phyloP scores from a whole-genome alignment of 495 filamentous ascomycete species.

The Jackrogersella minutella region DNA sequence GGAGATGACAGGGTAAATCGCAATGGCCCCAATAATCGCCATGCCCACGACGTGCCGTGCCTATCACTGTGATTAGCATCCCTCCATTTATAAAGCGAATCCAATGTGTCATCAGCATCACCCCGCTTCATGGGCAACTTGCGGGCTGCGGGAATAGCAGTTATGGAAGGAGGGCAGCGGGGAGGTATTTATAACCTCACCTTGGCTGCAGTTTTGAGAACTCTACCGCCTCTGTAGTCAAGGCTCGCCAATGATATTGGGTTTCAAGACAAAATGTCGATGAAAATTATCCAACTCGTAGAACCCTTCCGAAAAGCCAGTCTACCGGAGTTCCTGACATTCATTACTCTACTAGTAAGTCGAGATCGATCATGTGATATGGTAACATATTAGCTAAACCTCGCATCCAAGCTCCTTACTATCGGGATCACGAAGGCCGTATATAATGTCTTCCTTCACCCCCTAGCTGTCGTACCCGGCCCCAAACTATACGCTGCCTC shows the following conservation, averaged over 20 bases:
- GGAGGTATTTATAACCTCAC: constrained; percentile 14
- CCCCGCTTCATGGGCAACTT: constrained; percentile 20
- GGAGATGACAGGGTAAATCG: constrained; percentile 5
- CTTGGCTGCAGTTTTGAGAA: background rate
- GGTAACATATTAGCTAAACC: constrained; percentile 9
- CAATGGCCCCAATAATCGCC: constrained; percentile 1
- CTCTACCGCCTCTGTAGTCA: background rate
- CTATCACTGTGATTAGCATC: constrained; percentile 20
- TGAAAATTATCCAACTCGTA: background rate
- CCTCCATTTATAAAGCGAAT: background rate
- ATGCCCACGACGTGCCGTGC: background rate
- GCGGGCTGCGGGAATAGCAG: background rate
- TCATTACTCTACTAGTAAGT: constrained; percentile 26
- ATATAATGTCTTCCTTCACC: constrained; percentile 54
- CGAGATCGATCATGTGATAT: background rate
- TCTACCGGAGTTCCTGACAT: constrained; percentile 14
- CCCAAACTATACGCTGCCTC: constrained; percentile 44
- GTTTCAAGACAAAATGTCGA: constrained; percentile 26
- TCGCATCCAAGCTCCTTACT: constrained; percentile 1
- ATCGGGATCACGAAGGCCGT: constrained; percentile 30
- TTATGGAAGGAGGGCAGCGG: background rate
- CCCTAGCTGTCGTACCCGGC: constrained; percentile 51
- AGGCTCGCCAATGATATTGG: background rate
- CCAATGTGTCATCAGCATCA: constrained; percentile 1
- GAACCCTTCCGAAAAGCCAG: constrained; percentile 9